Percentiles rank a stretch among this genome's conserved stretches.
Evolutionary conservation across 208 protist species (phyloP).

Genomic region (Porcisia hertigi): DNA sequence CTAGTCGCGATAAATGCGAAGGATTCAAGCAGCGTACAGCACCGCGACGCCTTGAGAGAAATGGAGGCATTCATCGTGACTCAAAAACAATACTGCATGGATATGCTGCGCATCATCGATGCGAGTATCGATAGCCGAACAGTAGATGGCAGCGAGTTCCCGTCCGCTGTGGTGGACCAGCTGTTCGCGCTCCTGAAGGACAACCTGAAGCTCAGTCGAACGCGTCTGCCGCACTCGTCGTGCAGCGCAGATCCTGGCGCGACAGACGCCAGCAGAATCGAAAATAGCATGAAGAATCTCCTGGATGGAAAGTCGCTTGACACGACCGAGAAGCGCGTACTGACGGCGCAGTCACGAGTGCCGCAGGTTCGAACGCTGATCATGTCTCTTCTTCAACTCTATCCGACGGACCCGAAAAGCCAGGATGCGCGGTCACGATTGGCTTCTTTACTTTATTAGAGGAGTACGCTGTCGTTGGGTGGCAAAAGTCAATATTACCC

Average conservation of each 20-base stretch:
- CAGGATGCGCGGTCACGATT: conserved; percentile 66
- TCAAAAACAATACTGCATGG: conserved; percentile 34
- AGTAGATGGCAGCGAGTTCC: conserved; percentile 37
- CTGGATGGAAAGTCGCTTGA: conserved; percentile 24
- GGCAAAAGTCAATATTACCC: background rate
- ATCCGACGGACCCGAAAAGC: conserved; percentile 59
- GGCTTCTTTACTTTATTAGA: conserved; percentile 72
- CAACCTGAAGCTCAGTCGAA: conserved; percentile 28
- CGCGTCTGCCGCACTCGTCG: conserved; percentile 3
- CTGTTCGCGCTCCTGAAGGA: conserved; percentile 47
- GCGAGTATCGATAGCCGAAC: conserved; percentile 54
- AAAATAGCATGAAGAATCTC: conserved; percentile 4
- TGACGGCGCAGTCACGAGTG: conserved; percentile 40
- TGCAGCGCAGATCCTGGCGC: background rate
- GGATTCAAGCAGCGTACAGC: background rate
- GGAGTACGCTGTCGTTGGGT: background rate
- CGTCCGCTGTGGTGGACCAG: conserved; percentile 37
- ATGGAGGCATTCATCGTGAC: conserved; percentile 36
- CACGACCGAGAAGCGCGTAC: conserved; percentile 29
- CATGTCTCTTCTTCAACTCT: conserved; percentile 67
- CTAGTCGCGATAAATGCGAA: conserved; percentile 29
- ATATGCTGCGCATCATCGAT: conserved; percentile 48
- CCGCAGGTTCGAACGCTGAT: conserved; percentile 62
- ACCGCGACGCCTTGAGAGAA: conserved; percentile 26
- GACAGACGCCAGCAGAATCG: conserved; percentile 2